Evolutionary conservation across 345 rosid genomes (phyloP).

Genomic region (Bruguiera parviflora): DNA sequence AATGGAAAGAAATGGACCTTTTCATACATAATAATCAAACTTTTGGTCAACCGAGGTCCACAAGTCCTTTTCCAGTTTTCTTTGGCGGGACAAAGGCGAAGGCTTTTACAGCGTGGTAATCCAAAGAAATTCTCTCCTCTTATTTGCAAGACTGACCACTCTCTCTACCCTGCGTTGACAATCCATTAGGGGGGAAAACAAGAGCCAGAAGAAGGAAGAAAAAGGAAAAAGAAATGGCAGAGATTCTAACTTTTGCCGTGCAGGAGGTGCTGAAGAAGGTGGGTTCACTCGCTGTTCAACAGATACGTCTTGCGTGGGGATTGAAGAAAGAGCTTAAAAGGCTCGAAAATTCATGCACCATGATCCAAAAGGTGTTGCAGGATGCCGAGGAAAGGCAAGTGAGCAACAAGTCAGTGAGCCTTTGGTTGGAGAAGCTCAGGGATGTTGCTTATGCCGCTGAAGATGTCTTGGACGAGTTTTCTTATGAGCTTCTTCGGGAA

Average conservation of each 20-base stretch:
- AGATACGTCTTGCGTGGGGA: not conserved
- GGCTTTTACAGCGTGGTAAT: too few species aligned
- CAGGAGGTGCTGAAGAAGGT: not conserved
- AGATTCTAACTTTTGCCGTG: not conserved
- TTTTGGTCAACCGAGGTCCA: too few species aligned
- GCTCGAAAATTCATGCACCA: not conserved
- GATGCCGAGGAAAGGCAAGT: not conserved
- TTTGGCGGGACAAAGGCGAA: too few species aligned
- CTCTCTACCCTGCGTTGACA: too few species aligned
- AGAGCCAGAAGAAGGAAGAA: too few species aligned
- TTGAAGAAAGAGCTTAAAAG: not conserved
- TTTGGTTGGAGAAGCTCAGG: constrained; percentile 3
- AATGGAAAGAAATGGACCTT: too few species aligned
- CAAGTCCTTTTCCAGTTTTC: too few species aligned
- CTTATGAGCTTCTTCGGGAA: not conserved
- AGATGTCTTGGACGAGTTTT: constrained; percentile 2
- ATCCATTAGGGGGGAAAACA: too few species aligned
- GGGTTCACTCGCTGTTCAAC: not conserved
- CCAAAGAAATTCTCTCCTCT: too few species aligned
- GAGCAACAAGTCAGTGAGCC: not conserved
- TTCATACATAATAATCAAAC: too few species aligned
- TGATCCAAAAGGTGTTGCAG: not conserved
- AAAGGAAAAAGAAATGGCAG: not conserved
- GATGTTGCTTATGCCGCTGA: constrained; percentile 7
- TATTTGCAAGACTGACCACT: too few species aligned